phyloP scores from a whole-genome alignment of 2,329 filamentous ascomycete genomes.

The Furcasterigmium sp. region DNA sequence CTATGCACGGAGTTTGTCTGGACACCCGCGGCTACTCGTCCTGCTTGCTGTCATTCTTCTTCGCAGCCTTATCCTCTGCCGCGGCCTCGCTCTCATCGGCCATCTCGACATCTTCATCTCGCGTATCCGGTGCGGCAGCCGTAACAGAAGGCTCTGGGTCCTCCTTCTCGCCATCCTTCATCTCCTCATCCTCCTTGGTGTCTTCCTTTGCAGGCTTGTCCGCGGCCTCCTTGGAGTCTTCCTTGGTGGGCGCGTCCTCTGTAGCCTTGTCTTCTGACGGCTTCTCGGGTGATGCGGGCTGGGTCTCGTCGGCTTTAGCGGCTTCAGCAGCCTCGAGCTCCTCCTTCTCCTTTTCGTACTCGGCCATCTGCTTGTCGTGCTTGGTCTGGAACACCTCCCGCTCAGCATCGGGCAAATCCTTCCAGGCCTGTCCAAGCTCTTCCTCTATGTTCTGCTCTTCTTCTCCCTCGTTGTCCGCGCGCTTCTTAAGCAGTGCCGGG shows the following conservation, averaged over 20 bases:
- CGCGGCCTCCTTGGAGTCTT: conserved; percentile 5
- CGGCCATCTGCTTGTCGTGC: conserved; percentile 30
- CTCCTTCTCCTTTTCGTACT: conserved; percentile 38
- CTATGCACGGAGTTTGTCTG: no score
- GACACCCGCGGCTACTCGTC: background rate
- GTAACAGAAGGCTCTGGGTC: conserved; percentile 8
- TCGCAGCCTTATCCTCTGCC: conserved; percentile 8
- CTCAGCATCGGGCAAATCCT: conserved; percentile 42
- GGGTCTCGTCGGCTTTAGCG: conserved; percentile 9
- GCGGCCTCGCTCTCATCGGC: conserved; percentile 37
- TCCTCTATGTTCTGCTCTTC: conserved; percentile 39
- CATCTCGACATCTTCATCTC: conserved; percentile 47
- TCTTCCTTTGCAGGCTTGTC: conserved; percentile 2
- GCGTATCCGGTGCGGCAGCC: conserved; percentile 18
- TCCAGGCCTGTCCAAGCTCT: conserved; percentile 50
- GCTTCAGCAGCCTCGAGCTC: conserved; percentile 14
- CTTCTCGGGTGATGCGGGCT: conserved; percentile 11
- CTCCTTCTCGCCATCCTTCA: conserved; percentile 13
- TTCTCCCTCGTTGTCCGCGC: conserved; percentile 28
- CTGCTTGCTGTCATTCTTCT: background rate
- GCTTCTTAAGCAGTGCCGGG: conserved; percentile 22
- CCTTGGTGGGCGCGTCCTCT: conserved; percentile 4
- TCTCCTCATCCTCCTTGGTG: conserved; percentile 6
- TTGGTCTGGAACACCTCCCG: conserved; percentile 43
- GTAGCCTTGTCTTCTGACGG: conserved; percentile 11